These are phyloP conservation scores for Piper longum DNA, from an alignment of 164 flowering plant genomes.

Conservation along the genomic window DNA sequence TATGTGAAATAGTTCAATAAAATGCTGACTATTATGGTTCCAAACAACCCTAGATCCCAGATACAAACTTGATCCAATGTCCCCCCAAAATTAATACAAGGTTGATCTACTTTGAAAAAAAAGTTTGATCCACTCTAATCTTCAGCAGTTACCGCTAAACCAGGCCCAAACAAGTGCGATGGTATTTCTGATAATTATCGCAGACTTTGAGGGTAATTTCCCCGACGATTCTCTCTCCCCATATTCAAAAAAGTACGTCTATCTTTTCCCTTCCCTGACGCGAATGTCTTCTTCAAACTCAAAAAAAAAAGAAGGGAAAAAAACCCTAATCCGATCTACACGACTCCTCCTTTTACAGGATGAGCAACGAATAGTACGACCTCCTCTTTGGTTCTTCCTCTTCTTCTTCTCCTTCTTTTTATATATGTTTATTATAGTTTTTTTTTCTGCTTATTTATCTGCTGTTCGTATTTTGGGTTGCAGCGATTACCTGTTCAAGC, in stretches of 20 bases:
- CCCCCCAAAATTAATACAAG: too few relatives aligned
- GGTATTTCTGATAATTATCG: not conserved
- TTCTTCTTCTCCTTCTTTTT: not conserved
- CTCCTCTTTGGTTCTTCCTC: not conserved
- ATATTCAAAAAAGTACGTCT: not conserved
- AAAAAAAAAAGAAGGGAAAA: too few relatives aligned
- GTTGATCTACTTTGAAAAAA: too few relatives aligned
- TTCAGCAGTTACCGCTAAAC: too few relatives aligned
- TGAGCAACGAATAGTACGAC: slow-evolving; percentile 42
- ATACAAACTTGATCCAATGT: too few relatives aligned
- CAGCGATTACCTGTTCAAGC: slow-evolving; percentile 47
- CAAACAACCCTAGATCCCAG: too few relatives aligned
- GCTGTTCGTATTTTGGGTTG: not conserved
- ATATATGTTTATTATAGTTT: not conserved
- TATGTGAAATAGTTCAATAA: too few relatives aligned
- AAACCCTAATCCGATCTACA: not conserved
- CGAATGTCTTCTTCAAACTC: not conserved
- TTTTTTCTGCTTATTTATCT: not conserved
- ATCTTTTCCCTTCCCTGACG: not conserved
- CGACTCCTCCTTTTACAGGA: slow-evolving; percentile 4
- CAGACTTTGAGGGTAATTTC: not conserved
- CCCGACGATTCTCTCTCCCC: too few relatives aligned
- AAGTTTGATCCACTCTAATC: too few relatives aligned
- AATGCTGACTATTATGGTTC: too few relatives aligned
- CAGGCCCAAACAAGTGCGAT: too few relatives aligned